Base-by-base conservation (phyloP, 805 yeast species). In the Barnettozyma californica region DNA sequence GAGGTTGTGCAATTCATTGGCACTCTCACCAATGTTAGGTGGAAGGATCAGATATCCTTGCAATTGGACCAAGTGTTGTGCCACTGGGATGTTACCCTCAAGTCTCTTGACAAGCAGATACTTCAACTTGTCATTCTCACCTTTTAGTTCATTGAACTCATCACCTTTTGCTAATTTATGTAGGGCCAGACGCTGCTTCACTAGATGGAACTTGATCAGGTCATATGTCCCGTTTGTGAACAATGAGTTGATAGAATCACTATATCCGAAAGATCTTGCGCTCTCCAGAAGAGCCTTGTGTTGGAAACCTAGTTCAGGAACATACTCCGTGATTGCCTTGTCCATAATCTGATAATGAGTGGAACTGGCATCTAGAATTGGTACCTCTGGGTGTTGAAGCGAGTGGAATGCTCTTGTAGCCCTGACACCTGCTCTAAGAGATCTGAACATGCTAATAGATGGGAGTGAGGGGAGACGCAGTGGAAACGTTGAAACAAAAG, bases 1-100 rank as follows among this genome's bases (percentile, higher is more conserved):
- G 48, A 91, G 72, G 45, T 78, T 75, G 56, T 82, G 85, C 48
- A 94, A 75, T 60, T 88, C 95, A 34, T 76, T 77, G 44, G 86
- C 57, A 0, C 94, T 78, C 26, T 70, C 63, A 9, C 68, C 57
- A 29, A 84, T 42, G 61, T 87, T 84, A 45, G 75, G 73, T 1
- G 96, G 96, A 23, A 78, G 63, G 7, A 83, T 68, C 65, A 89
- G 71, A 43, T 78, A 75, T 0, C 85, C 77, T 50, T 90, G 69
- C 39, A 70, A 45, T 38, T 64, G 68, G 8, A 63, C 52, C 31
- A 70, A 48, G 51, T 71, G 65, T 29, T 56, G 48, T 53, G 63
- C 63, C 58, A 70, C 49, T 47, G 69, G 70, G 6, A 55, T 50
- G 54, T 73, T 78, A 62, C 67, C 78, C 59, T 62, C 68, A 52